A percentile compares a stretch with the other conserved stretches of the same genome.
These are phyloP conservation scores for Collybiopsis luxurians DNA, from an alignment of 768 basidiomycete species.

Conservation along the genomic window DNA sequence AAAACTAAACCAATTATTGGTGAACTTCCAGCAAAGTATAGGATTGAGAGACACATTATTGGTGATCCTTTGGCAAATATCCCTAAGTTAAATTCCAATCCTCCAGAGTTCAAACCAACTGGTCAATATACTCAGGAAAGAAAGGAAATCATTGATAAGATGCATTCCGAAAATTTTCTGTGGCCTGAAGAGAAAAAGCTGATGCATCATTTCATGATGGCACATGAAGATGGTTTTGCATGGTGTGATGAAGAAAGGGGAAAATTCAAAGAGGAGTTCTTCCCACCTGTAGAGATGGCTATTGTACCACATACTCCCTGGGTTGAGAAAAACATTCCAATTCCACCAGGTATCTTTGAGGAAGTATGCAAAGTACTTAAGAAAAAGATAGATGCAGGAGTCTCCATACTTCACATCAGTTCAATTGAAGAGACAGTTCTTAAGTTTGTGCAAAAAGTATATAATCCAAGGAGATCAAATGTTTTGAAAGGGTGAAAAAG, in stretches of 20 bases:
- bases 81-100: conserved; percentile 8
- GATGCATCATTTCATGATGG: conserved; percentile 27
- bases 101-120: conserved; percentile 12
- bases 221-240: conserved; percentile 31
- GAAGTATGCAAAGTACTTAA: conserved; percentile 19
- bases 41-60: conserved; percentile 16
- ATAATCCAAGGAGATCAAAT: too few species aligned
- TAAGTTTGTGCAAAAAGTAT: too few species aligned
- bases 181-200: conserved; percentile 28
- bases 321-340: conserved; percentile 25
- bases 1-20: conserved; percentile 16
- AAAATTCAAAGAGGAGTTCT: conserved; percentile 28
- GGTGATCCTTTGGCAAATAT: conserved; percentile 18
- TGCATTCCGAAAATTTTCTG: conserved; percentile 23
- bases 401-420: too few species aligned
- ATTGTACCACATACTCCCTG: conserved; percentile 33
- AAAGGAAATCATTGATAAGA: conserved; percentile 12
- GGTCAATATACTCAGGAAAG: conserved; percentile 21
- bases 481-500: too few species aligned
- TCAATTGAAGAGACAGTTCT: too few species aligned
- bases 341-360: conserved; percentile 23
- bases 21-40: conserved; percentile 14
- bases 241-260: conserved; percentile 38
- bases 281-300: conserved; percentile 29
- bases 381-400: conserved; percentile 24